A percentile compares a stretch with the other conserved stretches of the same genome.
Conservation (phyloP, 805 yeast genomes). For the Schizosaccharomyces pombe region ASM294v3 CU329670.1:5234501-5235000, state of each 20-base stretch:
- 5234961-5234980: background rate
- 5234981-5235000: background rate
- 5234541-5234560: background rate
- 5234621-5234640: background rate
- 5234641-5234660: background rate
- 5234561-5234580: background rate
- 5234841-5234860: background rate
- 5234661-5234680: background rate
- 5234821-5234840: background rate
- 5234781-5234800: background rate
- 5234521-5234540: background rate
- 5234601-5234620: background rate
- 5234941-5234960: background rate
- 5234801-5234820: background rate
- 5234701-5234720: background rate
- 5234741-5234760: background rate
- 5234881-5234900: constrained; percentile 1
- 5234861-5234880: background rate
- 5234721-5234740: background rate
- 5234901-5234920: background rate
- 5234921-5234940: background rate
- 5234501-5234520: background rate
- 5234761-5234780: background rate
- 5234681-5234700: background rate
- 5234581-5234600: background rate